These are phyloP conservation scores for Eimeria zaria DNA, from an alignment of 169 alveolate species.

Conservation along the genomic window DNA sequence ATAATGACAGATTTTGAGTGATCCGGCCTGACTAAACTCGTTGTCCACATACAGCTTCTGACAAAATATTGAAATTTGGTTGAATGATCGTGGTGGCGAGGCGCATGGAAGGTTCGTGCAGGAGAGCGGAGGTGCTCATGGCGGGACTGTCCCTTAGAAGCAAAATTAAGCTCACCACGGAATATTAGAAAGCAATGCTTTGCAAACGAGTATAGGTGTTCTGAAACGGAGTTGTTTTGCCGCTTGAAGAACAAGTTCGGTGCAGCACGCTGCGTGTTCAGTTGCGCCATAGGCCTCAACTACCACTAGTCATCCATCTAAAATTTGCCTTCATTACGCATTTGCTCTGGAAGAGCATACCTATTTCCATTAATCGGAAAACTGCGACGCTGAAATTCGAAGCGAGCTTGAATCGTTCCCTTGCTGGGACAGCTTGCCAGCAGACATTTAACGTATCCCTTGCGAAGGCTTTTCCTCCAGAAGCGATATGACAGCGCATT, in stretches of 20 bases:
- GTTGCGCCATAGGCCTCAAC: not conserved
- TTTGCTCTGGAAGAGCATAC: not conserved
- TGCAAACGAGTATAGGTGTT: not conserved
- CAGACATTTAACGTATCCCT: not conserved
- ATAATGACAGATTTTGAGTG: not conserved
- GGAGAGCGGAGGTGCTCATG: not conserved
- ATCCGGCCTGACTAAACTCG: not conserved
- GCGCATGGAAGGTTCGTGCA: not conserved
- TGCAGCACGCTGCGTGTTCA: not conserved
- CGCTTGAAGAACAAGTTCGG: not conserved
- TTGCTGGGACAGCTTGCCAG: not conserved
- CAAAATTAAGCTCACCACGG: not conserved
- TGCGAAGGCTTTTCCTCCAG: not conserved
- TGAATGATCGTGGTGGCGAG: not conserved
- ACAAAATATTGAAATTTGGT: not conserved
- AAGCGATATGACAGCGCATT: not conserved
- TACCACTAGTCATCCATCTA: not conserved
- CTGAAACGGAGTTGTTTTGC: not conserved
- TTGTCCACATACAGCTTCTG: not conserved
- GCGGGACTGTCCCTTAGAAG: not conserved
- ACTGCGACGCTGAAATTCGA: not conserved
- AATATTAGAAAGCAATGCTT: not conserved
- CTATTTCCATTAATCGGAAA: not conserved
- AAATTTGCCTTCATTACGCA: not conserved
- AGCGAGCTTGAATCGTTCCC: not conserved